phyloP scores from a whole-genome alignment of 23 red algal genomes.

The Cyanidium caldarium region DNA sequence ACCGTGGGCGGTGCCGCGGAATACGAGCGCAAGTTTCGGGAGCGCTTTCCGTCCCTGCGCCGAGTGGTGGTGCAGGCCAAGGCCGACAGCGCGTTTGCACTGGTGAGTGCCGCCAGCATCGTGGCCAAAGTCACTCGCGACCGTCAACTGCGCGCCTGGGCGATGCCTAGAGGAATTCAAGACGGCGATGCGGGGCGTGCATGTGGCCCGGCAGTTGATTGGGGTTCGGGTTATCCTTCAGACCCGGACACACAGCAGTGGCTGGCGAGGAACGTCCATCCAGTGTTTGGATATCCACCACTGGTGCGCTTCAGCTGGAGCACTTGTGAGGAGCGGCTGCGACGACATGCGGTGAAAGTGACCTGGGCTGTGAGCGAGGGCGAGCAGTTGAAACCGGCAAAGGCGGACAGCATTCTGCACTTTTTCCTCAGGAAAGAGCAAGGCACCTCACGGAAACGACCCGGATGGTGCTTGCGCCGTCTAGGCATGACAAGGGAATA shows the following conservation, averaged over 20 bases:
- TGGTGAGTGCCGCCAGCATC: slow-evolving; percentile 81
- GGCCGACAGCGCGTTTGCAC: slow-evolving; percentile 36
- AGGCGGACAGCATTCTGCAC: no score
- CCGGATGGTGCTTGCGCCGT: no score
- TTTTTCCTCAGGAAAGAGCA: no score
- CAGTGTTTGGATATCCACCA: slow-evolving; percentile 55
- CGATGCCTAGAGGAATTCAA: slow-evolving; percentile 28
- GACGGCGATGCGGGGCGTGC: background rate
- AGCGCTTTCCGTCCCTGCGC: slow-evolving; percentile 23
- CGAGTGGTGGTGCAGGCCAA: slow-evolving; percentile 59
- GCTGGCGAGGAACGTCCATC: slow-evolving; percentile 33
- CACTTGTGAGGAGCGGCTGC: background rate
- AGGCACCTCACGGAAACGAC: no score
- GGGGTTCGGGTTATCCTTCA: slow-evolving; percentile 65
- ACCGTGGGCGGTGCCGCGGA: slow-evolving; percentile 45
- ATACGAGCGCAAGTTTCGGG: slow-evolving; percentile 35
- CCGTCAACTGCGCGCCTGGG: slow-evolving; percentile 28
- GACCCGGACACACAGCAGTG: slow-evolving; percentile 56
- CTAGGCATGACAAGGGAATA: no score
- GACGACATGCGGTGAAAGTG: background rate
- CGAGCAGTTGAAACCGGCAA: no score
- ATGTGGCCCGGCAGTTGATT: background rate
- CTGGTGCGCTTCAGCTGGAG: slow-evolving; percentile 69
- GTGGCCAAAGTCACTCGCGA: slow-evolving; percentile 64
- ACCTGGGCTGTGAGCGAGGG: no score